A percentile compares a stretch with the other conserved stretches of the same genome.
Evolutionary conservation across 768 basidiomycete species (phyloP).

Genomic region (Lactarius sp.): DNA sequence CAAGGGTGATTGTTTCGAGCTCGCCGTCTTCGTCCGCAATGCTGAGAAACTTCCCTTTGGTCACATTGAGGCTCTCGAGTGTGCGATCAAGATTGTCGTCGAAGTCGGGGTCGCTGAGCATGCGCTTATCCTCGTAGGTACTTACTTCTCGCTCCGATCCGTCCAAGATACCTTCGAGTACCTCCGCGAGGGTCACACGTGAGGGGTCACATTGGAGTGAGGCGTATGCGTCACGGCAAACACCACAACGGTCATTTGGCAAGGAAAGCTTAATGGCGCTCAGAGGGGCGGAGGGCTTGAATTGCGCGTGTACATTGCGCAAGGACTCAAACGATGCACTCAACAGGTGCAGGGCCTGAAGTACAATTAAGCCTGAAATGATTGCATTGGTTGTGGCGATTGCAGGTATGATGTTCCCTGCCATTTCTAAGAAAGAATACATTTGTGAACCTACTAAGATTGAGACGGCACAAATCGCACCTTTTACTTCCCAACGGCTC

Average conservation of each 20-base stretch:
- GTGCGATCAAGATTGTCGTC: constrained; percentile 83
- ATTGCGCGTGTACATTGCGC: constrained; percentile 74
- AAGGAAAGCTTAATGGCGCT: constrained; percentile 57
- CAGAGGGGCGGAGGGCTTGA: constrained; percentile 75
- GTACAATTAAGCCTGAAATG: constrained; percentile 89
- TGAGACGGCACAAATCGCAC: constrained; percentile 37
- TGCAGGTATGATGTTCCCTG: constrained; percentile 98
- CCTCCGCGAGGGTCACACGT: constrained; percentile 61
- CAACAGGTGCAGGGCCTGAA: constrained; percentile 85
- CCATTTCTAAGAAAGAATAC: constrained; percentile 68
- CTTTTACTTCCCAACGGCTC: constrained; percentile 97
- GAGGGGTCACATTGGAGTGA: constrained; percentile 68
- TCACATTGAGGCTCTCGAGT: constrained; percentile 74
- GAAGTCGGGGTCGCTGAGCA: constrained; percentile 91
- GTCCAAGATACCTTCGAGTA: constrained; percentile 65
- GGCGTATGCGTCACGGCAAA: constrained; percentile 84
- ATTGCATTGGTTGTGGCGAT: constrained; percentile 99
- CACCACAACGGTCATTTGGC: constrained; percentile 75
- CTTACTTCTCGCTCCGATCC: constrained; percentile 46
- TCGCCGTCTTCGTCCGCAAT: constrained; percentile 87
- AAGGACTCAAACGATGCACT: constrained; percentile 55
- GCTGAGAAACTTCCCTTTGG: constrained; percentile 79
- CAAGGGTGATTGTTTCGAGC: constrained; percentile 65
- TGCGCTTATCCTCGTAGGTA: constrained; percentile 80
- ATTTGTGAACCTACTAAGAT: constrained; percentile 1